Evolutionary conservation across 768 basidiomycete genomes (phyloP), one percentile per base, ranked within the genome.

Genomic region (Termitomyces sp.): DNA sequence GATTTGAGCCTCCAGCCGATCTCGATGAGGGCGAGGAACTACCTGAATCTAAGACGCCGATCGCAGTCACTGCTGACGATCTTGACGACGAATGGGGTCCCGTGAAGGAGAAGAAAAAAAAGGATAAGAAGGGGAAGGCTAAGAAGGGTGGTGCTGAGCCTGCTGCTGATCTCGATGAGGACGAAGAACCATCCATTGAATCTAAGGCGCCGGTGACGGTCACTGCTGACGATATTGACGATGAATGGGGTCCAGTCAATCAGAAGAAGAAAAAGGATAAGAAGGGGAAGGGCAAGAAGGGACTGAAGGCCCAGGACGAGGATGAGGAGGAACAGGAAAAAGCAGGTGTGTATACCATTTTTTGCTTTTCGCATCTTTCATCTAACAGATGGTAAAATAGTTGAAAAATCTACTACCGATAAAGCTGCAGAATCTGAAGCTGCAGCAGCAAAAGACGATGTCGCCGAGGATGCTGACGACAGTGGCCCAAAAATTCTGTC

Each of bases 51-150:
- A 82, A 83, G 68, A 71, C 68, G 44, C 75, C 83, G 11, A 71
- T 82, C 18, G 79, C 85, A 59, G 79, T 83, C 54, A 84, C 84
- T 20, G 86, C 88, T n/a, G 89, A 90, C 48, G 88, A 89, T 67
- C 77, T 88, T 63, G 86, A 87, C 22, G 87, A 91, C 67, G 90
- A 91, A 71, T 88, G 85, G 82, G 88, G 83, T 11, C 80, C 81
- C 0, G 81, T 82, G 40, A 84, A 85, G 67, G 81, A 80, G 67
- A 88, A 87, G 73, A 82, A 79, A 60, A 86, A 86, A 77, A 86
- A 87, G 70, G 79, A 77, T 50, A 85, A 85, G 75, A 84, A 84
- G 70, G 77, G 77, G n/a, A 86, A 84, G 67, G 78, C 72, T 24
- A 83, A 83, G 69, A 86, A 88, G 73, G 78, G 81, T 51, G 84